Evolutionary conservation across 768 basidiomycete genomes (phyloP), one percentile per base, ranked within the genome.

Genomic region (Boletus pseudopeckii): DNA sequence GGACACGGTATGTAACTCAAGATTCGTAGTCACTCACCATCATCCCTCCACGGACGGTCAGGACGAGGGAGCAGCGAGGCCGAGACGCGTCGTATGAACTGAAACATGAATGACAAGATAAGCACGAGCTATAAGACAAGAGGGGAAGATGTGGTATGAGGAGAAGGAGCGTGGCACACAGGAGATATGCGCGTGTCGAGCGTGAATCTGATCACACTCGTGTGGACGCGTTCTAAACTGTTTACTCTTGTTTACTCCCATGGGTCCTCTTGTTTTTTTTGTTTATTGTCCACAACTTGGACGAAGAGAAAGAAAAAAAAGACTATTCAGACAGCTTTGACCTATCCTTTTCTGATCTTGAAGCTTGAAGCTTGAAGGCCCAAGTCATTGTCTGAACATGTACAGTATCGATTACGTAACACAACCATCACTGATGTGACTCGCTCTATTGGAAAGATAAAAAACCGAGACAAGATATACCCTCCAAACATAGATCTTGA

Each of bases 11-110:
- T 32, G 48, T 44, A 42, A 50, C 43, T 42, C 47, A 48, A 49
- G 52, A 49, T 55, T 56, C 57, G 55, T 55, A 52, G 52, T 5
- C 33, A 65, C 83, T 75, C 62, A 87, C 87, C 83, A 66, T 90
- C 87, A 51, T 90, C 86, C 61, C 79, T 78, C 88, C 88, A 89
- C 33, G 86, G 85, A 54, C 85, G 77, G 69, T 89, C 88, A 24
- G 83, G 79, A 49, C 87, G 81, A 26, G 84, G 83, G 60, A 88
- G 80, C 20, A 88, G 76, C 14, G 83, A 83, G 62, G 79, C 77
- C 0, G 88, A 89, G 55, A 89, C 83, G 42, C 86, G 83, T 60
- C 88, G 79, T 59, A 90, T 71, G 58, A 90, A 75, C 58, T 79
- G 78, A 71, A 88, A 88, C 88, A 90, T 72, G 51, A 39, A 5